These are phyloP conservation scores for Amylostereum areolatum DNA, from an alignment of 1,284 basidiomycete species.

Conservation along the genomic window DNA sequence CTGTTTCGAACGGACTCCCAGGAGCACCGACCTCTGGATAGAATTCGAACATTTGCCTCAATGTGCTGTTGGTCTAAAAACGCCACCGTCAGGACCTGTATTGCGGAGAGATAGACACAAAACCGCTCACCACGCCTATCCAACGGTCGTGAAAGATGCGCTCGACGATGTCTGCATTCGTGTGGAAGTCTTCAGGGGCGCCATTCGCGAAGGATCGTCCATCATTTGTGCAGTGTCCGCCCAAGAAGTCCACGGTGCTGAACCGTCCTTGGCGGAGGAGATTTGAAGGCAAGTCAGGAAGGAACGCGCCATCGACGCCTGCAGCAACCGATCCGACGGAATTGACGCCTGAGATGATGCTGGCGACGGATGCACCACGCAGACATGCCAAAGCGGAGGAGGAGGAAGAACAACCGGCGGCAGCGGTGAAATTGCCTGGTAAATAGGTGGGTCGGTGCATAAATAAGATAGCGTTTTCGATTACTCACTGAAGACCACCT, in stretches of 20 bases:
- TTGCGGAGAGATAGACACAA: not conserved
- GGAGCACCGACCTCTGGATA: conserved; percentile 31
- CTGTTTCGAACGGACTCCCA: conserved; percentile 31
- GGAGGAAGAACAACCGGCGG: conserved; percentile 28
- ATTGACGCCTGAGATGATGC: conserved; percentile 34
- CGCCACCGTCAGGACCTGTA: not conserved
- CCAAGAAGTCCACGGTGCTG: conserved; percentile 32
- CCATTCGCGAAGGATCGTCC: conserved; percentile 35
- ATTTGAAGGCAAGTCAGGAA: conserved; percentile 36
- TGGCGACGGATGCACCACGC: conserved; percentile 33
- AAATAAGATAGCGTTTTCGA: not conserved
- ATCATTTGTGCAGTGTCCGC: conserved; percentile 39
- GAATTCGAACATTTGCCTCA: conserved; percentile 28
- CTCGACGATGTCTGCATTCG: conserved; percentile 33
- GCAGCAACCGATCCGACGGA: conserved; percentile 28
- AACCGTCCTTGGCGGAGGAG: conserved; percentile 34
- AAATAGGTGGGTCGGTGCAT: not conserved
- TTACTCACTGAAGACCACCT: conserved; percentile 28
- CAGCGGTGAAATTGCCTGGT: conserved; percentile 24
- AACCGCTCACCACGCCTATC: conserved; percentile 29
- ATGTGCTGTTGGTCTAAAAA: conserved; percentile 30
- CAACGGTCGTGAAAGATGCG: conserved; percentile 29
- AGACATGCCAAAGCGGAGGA: conserved; percentile 30
- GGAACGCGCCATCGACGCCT: conserved; percentile 31
- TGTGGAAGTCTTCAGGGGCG: conserved; percentile 30